Base-by-base conservation (phyloP, 805 yeast species). In the Spathaspora passalidarum region DNA sequence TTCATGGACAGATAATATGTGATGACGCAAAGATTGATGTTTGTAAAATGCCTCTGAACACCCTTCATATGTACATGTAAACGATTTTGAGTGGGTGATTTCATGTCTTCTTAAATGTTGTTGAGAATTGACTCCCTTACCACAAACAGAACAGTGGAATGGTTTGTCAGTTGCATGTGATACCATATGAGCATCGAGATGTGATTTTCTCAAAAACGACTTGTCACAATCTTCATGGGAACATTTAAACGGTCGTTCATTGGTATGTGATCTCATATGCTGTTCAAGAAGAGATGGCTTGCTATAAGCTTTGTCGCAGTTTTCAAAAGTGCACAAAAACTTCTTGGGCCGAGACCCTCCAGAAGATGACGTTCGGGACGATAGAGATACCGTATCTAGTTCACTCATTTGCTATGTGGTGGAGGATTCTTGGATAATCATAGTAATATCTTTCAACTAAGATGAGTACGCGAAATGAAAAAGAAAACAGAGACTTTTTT, bases 61-160 rank as follows among this genome's bases (percentile, higher is more conserved):
- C 2, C 72, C 79, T 19, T 75, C 83, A 52, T 75, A 69, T 2
- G 75, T 55, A 61, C 97, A 89, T 19, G 52, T 49, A 56, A 82
- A 84, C 1, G 88, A 78, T 44, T 62, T 68, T 3, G 81, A 80
- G 61, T 94, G 98, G 2, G 96, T 85, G 32, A 79, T 75, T 64
- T 84, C 89, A 62, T 94, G 99, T 44, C 96, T 75, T 50, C 76
- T 79, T 46, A 89, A 69, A 58, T 91, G 97, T 65, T 94, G 98
- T 43, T 62, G 62, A 0, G 96, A 77, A 43, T 82, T 84, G 43
- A 87, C 84, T 2, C 96, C 96, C 62, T 89, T 90, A 1, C 84
- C 83, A 60, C 99, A 94, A 1, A 74, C 60, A 0, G 80, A 62
- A 57, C 98, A 91, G 36, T 74, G 78, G 58, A 76, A 82, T 0